Percentiles rank a stretch among this genome's conserved stretches.
phyloP scores from a whole-genome alignment of 257 asterid genomes.

The Nicotiana undulata region DNA sequence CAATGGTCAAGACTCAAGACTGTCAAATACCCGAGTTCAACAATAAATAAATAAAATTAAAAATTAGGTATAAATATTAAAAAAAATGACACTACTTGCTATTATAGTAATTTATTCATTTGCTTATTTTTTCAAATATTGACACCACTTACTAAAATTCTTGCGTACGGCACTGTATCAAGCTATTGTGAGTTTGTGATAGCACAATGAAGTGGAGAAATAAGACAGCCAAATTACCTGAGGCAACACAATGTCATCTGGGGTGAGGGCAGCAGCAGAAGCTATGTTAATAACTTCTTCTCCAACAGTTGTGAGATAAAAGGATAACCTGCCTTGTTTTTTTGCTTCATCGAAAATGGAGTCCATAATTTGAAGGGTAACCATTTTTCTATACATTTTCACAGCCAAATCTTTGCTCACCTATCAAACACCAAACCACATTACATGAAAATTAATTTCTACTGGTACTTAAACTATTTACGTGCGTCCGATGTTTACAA shows the following conservation, averaged over 20 bases:
- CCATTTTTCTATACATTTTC: constrained; percentile 69
- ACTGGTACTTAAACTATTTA: not conserved
- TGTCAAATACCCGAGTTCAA: too few species aligned
- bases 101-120: too few species aligned
- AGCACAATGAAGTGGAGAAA: too few species aligned
- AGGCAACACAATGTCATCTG: constrained; percentile 39
- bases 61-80: too few species aligned
- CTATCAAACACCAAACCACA: constrained; percentile 11
- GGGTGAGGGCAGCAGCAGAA: constrained; percentile 75
- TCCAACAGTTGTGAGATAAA: constrained; percentile 61
- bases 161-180: too few species aligned
- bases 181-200: too few species aligned
- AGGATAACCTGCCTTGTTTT: constrained; percentile 74
- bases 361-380: constrained; percentile 68
- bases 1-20: too few species aligned
- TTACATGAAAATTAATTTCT: not conserved
- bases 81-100: too few species aligned
- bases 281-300: constrained; percentile 86
- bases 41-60: too few species aligned
- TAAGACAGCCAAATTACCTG: constrained; percentile 15
- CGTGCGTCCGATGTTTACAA: not conserved
- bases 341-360: constrained; percentile 68
- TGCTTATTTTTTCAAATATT: too few species aligned
- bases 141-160: too few species aligned
- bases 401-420: constrained; percentile 57